These are phyloP conservation scores for Nidula microcarpa DNA, from an alignment of 768 basidiomycete genomes.

Conservation along the genomic window DNA sequence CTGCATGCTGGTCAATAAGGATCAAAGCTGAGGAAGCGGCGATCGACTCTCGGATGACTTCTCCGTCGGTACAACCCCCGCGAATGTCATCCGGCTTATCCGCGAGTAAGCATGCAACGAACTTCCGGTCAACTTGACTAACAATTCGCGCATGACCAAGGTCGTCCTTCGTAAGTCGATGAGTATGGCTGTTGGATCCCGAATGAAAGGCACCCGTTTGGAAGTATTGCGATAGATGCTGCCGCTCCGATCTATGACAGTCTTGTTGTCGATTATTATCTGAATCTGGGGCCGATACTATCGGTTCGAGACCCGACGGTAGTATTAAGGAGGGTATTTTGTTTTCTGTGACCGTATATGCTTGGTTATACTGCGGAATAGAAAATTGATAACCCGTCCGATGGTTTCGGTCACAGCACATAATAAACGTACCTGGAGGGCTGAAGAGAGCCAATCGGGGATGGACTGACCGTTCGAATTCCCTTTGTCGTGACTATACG, in stretches of 20 bases:
- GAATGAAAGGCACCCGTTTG: constrained; percentile 1
- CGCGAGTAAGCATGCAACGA: constrained; percentile 70
- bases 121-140: constrained; percentile 88
- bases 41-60: constrained; percentile 3
- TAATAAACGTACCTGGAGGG: constrained; percentile 43
- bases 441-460: constrained; percentile 65
- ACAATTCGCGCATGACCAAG: constrained; percentile 60
- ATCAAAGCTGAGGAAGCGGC: constrained; percentile 40
- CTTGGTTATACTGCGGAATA: constrained; percentile 8
- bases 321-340: constrained; percentile 35
- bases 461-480: constrained; percentile 19
- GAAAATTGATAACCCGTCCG: too few species aligned
- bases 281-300: too few species aligned
- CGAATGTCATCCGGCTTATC: constrained; percentile 10
- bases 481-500: constrained; percentile 19
- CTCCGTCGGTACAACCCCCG: constrained; percentile 8
- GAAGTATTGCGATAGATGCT: background rate
- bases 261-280: too few species aligned
- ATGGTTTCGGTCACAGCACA: too few species aligned
- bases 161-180: constrained; percentile 47
- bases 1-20: constrained; percentile 95
- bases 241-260: background rate
- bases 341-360: constrained; percentile 47
- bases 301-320: background rate
- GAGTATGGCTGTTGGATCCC: constrained; percentile 15